These are phyloP conservation scores for Vaccinium myrtillus DNA, from an alignment of 148 eudicot species.

Conservation along the genomic window DNA sequence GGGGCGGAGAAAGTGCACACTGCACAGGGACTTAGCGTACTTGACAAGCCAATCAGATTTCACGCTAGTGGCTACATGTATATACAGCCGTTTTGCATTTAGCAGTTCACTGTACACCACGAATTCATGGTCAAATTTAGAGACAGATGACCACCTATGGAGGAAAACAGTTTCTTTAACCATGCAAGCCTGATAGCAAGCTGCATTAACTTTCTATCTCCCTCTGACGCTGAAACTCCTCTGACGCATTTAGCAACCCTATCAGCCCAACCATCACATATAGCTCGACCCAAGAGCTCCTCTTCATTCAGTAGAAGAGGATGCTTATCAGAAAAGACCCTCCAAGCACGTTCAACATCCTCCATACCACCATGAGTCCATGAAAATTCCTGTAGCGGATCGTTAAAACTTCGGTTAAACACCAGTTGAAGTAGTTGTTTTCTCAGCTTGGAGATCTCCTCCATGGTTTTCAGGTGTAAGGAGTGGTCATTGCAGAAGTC, in stretches of 20 bases:
- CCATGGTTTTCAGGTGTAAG: constrained; percentile 68
- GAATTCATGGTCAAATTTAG: constrained; percentile 66
- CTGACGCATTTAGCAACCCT: constrained; percentile 72
- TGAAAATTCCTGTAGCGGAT: constrained; percentile 40
- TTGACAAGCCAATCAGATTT: constrained; percentile 73
- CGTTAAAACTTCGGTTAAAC: constrained; percentile 40
- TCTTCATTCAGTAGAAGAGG: constrained; percentile 58
- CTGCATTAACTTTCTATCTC: constrained; percentile 53
- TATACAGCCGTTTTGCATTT: constrained; percentile 57
- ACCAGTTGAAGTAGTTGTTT: constrained; percentile 72
- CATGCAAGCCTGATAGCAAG: constrained; percentile 61
- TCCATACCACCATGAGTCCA: constrained; percentile 60
- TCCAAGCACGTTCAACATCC: constrained; percentile 78
- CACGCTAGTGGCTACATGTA: constrained; percentile 75
- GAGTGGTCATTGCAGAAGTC: constrained; percentile 59
- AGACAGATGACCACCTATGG: constrained; percentile 63
- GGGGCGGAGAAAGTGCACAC: constrained; percentile 63
- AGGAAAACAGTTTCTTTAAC: constrained; percentile 67
- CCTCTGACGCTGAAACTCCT: constrained; percentile 34
- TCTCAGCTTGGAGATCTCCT: constrained; percentile 84
- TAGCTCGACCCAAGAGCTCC: constrained; percentile 74
- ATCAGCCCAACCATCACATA: constrained; percentile 97
- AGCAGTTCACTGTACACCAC: constrained; percentile 75
- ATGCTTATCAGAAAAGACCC: constrained; percentile 33
- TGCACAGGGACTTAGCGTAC: constrained; percentile 59